A percentile compares a stretch with the other conserved stretches of the same genome.
These are phyloP conservation scores for Starmerella vaccinii DNA, from an alignment of 805 yeast species.

Conservation along the genomic window DNA sequence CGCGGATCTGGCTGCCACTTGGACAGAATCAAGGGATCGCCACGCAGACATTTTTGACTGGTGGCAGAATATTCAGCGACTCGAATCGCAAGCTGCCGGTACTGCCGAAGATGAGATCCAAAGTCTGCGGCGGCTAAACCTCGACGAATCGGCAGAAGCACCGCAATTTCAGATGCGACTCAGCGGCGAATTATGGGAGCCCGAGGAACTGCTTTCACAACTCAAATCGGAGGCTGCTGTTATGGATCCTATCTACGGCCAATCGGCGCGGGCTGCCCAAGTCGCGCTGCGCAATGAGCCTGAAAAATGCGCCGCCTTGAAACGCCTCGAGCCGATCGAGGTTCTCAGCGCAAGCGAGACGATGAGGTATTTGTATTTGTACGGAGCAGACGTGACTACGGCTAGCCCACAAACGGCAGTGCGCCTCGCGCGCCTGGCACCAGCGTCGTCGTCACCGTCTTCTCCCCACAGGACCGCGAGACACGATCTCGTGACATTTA, in stretches of 20 bases:
- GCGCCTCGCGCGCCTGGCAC: no score
- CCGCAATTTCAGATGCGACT: background rate
- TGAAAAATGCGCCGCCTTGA: background rate
- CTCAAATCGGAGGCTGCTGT: conserved; percentile 5
- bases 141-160: background rate
- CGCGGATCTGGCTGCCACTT: background rate
- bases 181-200: background rate
- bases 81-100: no score
- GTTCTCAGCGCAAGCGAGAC: background rate
- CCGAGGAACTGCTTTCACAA: background rate
- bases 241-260: background rate
- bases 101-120: no score
- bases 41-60: background rate
- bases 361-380: background rate
- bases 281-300: background rate
- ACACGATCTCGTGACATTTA: background rate
- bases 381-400: conserved; percentile 1
- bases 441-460: no score
- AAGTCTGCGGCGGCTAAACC: background rate
- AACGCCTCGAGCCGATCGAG: conserved; percentile 7
- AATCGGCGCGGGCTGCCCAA: conserved; percentile 1
- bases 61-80: background rate
- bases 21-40: background rate
- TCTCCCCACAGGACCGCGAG: background rate
- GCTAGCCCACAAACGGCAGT: background rate